These are phyloP conservation scores for Phytophthora fragariaefolia DNA, from an alignment of 352 stramenopile genomes.

Conservation along the genomic window DNA sequence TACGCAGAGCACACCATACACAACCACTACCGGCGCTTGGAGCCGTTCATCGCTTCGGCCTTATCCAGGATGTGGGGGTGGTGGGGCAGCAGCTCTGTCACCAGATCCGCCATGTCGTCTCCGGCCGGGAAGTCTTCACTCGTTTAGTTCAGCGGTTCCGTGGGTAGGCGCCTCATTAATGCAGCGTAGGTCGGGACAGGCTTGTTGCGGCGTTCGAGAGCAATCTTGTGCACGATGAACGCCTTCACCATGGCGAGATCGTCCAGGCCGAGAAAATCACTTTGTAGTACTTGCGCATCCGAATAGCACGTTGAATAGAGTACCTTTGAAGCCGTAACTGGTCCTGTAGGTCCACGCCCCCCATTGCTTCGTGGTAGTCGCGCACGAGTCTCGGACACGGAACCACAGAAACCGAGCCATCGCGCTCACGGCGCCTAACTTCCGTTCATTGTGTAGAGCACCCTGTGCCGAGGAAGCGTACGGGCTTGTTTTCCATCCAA, in stretches of 20 bases:
- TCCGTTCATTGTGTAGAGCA: slow-evolving; percentile 1
- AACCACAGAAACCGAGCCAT: neutral
- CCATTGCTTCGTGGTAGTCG: no score
- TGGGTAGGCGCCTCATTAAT: neutral
- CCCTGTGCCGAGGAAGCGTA: slow-evolving; percentile 12
- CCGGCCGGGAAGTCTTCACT: slow-evolving; percentile 9
- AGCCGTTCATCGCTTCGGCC: slow-evolving; percentile 19
- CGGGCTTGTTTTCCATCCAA: slow-evolving; percentile 17
- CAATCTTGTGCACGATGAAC: slow-evolving; percentile 27
- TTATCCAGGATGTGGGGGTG: slow-evolving; percentile 7
- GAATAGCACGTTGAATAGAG: no score
- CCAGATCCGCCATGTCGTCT: slow-evolving; percentile 6
- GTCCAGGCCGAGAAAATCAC: slow-evolving; percentile 24
- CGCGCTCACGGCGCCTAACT: neutral
- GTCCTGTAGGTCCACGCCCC: neutral
- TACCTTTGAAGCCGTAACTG: neutral
- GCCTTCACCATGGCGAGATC: slow-evolving; percentile 32
- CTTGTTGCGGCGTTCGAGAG: neutral
- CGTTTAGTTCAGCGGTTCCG: slow-evolving; percentile 14
- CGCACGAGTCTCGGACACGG: slow-evolving; percentile 1
- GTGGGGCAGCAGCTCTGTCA: slow-evolving; percentile 4
- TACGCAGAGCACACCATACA: slow-evolving; percentile 32
- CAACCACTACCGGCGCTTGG: slow-evolving; percentile 25
- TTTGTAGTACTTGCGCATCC: slow-evolving; percentile 35
- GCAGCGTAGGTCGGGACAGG: slow-evolving; percentile 2